Evolutionary conservation across 1,284 basidiomycete genomes (phyloP), one percentile per base, ranked within the genome.

Genomic region (Boletus semigastroideus): DNA sequence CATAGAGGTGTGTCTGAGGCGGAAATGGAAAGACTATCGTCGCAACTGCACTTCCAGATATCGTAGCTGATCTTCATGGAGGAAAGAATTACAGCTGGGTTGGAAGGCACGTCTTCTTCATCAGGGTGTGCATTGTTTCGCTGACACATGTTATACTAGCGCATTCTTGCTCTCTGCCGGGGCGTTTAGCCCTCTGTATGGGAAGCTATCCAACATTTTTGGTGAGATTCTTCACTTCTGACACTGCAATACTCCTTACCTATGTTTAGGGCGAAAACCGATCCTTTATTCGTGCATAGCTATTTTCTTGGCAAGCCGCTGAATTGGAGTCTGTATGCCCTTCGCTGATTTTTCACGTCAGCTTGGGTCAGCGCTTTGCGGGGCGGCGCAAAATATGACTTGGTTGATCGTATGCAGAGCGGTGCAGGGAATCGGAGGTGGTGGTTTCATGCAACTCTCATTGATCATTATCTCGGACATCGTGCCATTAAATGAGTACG

Each of bases 401-500:
- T 86, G 75, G 90, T 72, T 94, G 13, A 82, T 90, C 42, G 74
- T 86, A 0, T 83, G 79, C 45, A 81, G 92, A 59, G 92, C 87
- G 1, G 72, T 94, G 1, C 92, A 94, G 67, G 92, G 91, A 10
- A 79, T 92, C 28, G 91, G 91, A 10, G 91, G 90, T 6, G 90
- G 90, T 7, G 90, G 87, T 2, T 82, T 89, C 52, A 76, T 89
- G 8, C 80, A 79, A 49, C 70, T 84, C 33, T 74, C 78, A 4
- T 71, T 90, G 48, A 92, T 94, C 60, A 85, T 82, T 0, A 83
- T 94, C 12, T 83, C 85, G 25, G 92, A 94, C 63, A 90, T 94
- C 30, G 86, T 91, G 2, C 79, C 87, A 2, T 69, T 92, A 28
- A 75, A 84, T 72, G 83, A 87, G 87, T 88, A 61, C 11, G 31